Conservation (phyloP, 2,329 filamentous ascomycete species). For the Mollisia scopiformis region DNA sequence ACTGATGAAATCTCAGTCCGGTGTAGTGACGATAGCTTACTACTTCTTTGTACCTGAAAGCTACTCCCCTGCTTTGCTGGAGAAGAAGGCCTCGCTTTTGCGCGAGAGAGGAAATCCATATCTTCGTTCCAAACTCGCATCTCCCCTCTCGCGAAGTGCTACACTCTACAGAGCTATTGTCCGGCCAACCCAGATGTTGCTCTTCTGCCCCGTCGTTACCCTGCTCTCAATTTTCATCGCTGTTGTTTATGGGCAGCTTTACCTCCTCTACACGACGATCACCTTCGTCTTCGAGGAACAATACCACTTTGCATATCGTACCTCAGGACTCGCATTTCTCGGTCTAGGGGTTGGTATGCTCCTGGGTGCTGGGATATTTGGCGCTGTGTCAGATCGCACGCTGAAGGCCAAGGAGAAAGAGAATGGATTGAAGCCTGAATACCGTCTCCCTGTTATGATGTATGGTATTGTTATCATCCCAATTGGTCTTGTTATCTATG, state of each 20-base stretch:
- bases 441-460: constrained; percentile 45
- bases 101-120: background rate
- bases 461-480: constrained; percentile 42
- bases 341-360: constrained; percentile 43
- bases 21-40: background rate
- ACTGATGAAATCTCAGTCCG: constrained; percentile 10
- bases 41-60: background rate
- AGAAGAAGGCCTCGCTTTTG: background rate
- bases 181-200: constrained; percentile 47
- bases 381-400: constrained; percentile 44
- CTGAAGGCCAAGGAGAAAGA: constrained; percentile 44
- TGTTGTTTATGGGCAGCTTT: constrained; percentile 51
- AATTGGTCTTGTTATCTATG: constrained; percentile 51
- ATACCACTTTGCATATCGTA: constrained; percentile 42
- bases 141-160: constrained; percentile 31
- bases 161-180: constrained; percentile 42
- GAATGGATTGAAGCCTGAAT: constrained; percentile 37
- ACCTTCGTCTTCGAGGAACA: constrained; percentile 48
- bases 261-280: constrained; percentile 53
- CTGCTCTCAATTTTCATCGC: constrained; percentile 50
- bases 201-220: constrained; percentile 37
- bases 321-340: constrained; percentile 43
- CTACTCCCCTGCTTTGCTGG: background rate
- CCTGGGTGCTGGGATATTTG: constrained; percentile 42
- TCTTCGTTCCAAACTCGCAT: constrained; percentile 43